These are phyloP conservation scores for Pythium utonaiense DNA, from an alignment of 352 stramenopile genomes.

Conservation along the genomic window DNA sequence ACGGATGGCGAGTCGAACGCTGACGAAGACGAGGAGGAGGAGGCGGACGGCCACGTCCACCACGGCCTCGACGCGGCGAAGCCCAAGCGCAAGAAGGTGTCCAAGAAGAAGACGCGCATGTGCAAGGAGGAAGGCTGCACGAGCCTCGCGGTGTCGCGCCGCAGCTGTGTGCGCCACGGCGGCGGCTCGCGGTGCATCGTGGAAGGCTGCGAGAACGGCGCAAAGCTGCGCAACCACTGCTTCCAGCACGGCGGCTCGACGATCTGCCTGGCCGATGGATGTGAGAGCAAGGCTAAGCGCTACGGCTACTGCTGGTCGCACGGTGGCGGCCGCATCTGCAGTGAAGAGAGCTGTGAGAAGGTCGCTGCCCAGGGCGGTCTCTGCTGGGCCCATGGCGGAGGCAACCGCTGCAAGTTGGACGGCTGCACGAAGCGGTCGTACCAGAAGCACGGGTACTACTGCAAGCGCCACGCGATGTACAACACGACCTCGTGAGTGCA, in stretches of 20 bases:
- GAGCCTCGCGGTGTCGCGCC: slow-evolving; percentile 35
- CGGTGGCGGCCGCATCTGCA: slow-evolving; percentile 39
- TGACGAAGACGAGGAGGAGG: slow-evolving; percentile 5
- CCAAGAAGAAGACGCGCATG: slow-evolving; percentile 38
- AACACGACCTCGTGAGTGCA: neutral
- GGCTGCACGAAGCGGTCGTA: slow-evolving; percentile 46
- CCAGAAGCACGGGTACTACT: slow-evolving; percentile 49
- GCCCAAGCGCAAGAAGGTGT: slow-evolving; percentile 15
- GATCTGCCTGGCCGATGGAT: slow-evolving; percentile 30
- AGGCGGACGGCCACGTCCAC: neutral
- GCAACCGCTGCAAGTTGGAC: slow-evolving; percentile 41
- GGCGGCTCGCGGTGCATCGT: slow-evolving; percentile 37
- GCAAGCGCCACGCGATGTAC: slow-evolving; percentile 36
- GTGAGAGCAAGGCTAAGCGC: slow-evolving; percentile 35
- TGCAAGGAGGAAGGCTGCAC: slow-evolving; percentile 35
- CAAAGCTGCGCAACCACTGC: slow-evolving; percentile 38
- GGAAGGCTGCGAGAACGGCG: slow-evolving; percentile 33
- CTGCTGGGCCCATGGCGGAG: slow-evolving; percentile 44
- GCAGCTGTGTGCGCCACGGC: slow-evolving; percentile 37
- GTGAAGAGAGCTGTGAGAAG: slow-evolving; percentile 32
- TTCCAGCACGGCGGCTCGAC: slow-evolving; percentile 43
- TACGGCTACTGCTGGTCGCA: slow-evolving; percentile 45
- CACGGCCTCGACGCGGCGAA: neutral
- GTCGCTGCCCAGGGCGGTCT: slow-evolving; percentile 31
- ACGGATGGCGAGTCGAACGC: slow-evolving; percentile 13